A percentile compares a stretch with the other conserved stretches of the same genome.
These are phyloP conservation scores for Xylaria palmicola DNA, from an alignment of 495 filamentous ascomycete genomes.

Conservation along the genomic window DNA sequence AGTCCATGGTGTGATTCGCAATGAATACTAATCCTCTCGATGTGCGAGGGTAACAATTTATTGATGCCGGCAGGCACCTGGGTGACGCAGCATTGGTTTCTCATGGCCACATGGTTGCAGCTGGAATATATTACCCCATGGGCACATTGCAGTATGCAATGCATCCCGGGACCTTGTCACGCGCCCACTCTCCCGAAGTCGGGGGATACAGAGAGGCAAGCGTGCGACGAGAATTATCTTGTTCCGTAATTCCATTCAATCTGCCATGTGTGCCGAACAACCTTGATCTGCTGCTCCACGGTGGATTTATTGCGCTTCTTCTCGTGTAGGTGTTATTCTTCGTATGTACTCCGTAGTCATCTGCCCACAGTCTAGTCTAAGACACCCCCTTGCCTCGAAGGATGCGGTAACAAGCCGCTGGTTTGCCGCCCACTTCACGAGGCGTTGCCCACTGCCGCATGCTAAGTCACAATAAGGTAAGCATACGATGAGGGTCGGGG, in stretches of 20 bases:
- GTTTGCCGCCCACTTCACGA: conserved; percentile 9
- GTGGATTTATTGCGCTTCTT: too few species aligned
- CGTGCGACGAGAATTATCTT: background rate
- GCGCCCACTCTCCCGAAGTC: background rate
- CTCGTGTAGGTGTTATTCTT: too few species aligned
- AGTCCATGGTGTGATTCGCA: background rate
- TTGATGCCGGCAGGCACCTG: background rate
- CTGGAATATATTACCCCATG: background rate
- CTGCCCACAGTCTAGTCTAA: too few species aligned
- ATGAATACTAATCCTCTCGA: background rate
- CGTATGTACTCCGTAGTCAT: too few species aligned
- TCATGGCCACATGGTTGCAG: background rate
- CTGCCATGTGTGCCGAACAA: too few species aligned
- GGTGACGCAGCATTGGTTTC: background rate
- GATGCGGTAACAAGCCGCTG: background rate
- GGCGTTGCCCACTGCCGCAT: background rate
- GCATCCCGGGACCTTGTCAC: background rate
- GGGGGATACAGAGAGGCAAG: background rate
- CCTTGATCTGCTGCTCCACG: too few species aligned
- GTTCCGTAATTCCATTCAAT: background rate
- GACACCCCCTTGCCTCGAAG: too few species aligned
- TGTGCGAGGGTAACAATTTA: background rate
- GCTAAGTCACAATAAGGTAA: too few species aligned
- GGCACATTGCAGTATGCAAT: background rate
- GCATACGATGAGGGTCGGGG: background rate